Evolutionary conservation across 441 rosid species (phyloP).

Genomic region (Dalechampia spathulata): DNA sequence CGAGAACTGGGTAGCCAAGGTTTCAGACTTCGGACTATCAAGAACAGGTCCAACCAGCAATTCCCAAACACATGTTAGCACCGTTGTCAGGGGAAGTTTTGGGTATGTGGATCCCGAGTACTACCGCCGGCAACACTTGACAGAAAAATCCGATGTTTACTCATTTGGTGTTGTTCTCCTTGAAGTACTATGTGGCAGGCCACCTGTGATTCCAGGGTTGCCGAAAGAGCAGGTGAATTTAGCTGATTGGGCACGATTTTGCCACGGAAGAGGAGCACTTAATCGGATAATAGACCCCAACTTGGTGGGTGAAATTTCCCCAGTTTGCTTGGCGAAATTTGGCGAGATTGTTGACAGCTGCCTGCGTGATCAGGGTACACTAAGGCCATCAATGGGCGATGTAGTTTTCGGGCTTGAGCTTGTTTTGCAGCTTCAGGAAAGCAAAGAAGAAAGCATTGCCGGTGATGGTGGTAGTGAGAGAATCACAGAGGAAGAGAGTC

Average conservation of each 20-base stretch:
- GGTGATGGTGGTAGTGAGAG: too few relatives aligned
- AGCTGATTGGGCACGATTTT: conserved; percentile 23
- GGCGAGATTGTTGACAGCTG: conserved; percentile 23
- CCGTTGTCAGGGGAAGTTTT: conserved; percentile 26
- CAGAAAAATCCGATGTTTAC: conserved; percentile 39
- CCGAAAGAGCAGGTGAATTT: conserved; percentile 21
- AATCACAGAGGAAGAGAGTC: background rate
- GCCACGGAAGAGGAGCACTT: conserved; percentile 14
- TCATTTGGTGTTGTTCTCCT: conserved; percentile 37
- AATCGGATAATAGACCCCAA: conserved; percentile 24
- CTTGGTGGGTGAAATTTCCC: conserved; percentile 19
- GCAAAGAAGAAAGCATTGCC: background rate
- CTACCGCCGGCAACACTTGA: conserved; percentile 23
- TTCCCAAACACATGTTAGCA: conserved; percentile 23
- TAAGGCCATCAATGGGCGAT: conserved; percentile 24
- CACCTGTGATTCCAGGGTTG: conserved; percentile 3
- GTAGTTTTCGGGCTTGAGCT: conserved; percentile 22
- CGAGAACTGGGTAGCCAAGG: conserved; percentile 31
- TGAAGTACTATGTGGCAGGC: conserved; percentile 31
- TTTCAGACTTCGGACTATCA: conserved; percentile 35
- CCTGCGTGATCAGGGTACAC: conserved; percentile 8
- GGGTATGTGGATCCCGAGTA: conserved; percentile 39
- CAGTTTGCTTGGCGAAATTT: conserved; percentile 22
- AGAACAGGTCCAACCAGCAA: conserved; percentile 17
- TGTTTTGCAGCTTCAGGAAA: conserved; percentile 28